These are phyloP conservation scores for Ascochyta rabiei DNA, from an alignment of 2,329 filamentous ascomycete species.

Conservation along the genomic window DNA sequence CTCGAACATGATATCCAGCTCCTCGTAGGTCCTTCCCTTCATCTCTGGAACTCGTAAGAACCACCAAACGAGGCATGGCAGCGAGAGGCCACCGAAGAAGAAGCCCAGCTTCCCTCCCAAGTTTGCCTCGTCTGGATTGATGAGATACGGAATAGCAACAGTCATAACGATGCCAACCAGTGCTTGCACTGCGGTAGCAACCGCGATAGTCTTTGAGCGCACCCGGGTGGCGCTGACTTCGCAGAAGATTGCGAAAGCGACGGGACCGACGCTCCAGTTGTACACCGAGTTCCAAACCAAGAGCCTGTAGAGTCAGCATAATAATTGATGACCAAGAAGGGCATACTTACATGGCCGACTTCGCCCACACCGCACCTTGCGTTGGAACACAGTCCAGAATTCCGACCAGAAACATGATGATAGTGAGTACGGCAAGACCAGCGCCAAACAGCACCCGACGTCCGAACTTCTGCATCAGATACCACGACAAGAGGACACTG, in stretches of 20 bases:
- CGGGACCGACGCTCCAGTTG: conserved; percentile 81
- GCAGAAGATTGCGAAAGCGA: conserved; percentile 82
- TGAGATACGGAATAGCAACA: conserved; percentile 47
- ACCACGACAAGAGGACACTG: conserved; percentile 78
- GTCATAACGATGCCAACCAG: conserved; percentile 41
- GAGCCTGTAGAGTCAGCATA: conserved; percentile 8
- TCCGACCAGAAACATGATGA: conserved; percentile 76
- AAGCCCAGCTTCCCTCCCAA: conserved; percentile 50
- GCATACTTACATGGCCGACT: conserved; percentile 43
- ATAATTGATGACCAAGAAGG: neutral
- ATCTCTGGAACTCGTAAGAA: conserved; percentile 50
- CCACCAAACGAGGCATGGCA: conserved; percentile 38
- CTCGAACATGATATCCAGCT: conserved; percentile 49
- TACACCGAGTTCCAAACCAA: conserved; percentile 63
- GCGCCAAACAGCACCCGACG: conserved; percentile 75
- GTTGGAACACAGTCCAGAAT: conserved; percentile 69
- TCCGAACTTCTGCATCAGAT: conserved; percentile 75
- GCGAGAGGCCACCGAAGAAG: conserved; percentile 45
- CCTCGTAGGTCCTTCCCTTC: conserved; percentile 46
- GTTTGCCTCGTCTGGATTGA: conserved; percentile 49
- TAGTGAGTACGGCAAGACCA: conserved; percentile 59
- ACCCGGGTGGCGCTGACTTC: conserved; percentile 73
- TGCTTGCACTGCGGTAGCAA: conserved; percentile 60
- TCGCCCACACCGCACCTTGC: conserved; percentile 40
- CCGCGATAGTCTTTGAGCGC: conserved; percentile 82